Evolutionary conservation across 1,284 basidiomycete species (phyloP).

Genomic region (Xerocomus amazonicus): DNA sequence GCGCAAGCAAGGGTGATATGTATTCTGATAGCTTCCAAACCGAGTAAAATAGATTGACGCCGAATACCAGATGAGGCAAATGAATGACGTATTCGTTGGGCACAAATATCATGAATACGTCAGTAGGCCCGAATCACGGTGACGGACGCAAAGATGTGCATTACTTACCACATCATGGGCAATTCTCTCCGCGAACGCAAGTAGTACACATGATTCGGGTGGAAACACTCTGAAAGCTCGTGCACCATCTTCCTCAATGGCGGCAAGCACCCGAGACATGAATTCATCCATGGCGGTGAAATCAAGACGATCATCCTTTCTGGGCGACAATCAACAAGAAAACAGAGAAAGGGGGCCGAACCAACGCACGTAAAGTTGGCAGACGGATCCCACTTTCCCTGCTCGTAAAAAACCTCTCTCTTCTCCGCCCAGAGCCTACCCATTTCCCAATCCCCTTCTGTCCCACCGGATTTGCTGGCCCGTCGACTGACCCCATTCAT

Average conservation of each 20-base stretch:
- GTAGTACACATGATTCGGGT: constrained; percentile 63
- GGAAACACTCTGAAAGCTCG: constrained; percentile 87
- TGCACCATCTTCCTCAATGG: constrained; percentile 72
- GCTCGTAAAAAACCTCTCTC: constrained; percentile 88
- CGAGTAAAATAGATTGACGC: background rate
- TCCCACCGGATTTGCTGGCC: constrained; percentile 24
- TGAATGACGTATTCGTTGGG: background rate
- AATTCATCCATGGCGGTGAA: constrained; percentile 94
- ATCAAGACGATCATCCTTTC: constrained; percentile 28
- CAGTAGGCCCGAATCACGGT: background rate
- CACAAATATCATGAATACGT: background rate
- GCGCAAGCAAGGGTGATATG: constrained; percentile 71
- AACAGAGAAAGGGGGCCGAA: background rate
- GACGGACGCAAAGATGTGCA: background rate
- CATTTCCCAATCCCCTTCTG: constrained; percentile 78
- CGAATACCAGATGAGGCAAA: background rate
- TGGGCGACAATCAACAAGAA: constrained; percentile 8
- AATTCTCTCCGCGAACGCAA: constrained; percentile 74
- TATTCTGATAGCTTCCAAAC: constrained; percentile 78
- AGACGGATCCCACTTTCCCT: constrained; percentile 68
- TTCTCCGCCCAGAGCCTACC: constrained; percentile 93
- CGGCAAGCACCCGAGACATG: constrained; percentile 66
- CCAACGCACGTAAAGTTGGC: constrained; percentile 20
- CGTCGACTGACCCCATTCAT: constrained; percentile 34
- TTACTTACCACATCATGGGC: constrained; percentile 70